These are phyloP conservation scores for Tricholoma hemisulphureum DNA, from an alignment of 768 basidiomycete genomes.

Conservation along the genomic window DNA sequence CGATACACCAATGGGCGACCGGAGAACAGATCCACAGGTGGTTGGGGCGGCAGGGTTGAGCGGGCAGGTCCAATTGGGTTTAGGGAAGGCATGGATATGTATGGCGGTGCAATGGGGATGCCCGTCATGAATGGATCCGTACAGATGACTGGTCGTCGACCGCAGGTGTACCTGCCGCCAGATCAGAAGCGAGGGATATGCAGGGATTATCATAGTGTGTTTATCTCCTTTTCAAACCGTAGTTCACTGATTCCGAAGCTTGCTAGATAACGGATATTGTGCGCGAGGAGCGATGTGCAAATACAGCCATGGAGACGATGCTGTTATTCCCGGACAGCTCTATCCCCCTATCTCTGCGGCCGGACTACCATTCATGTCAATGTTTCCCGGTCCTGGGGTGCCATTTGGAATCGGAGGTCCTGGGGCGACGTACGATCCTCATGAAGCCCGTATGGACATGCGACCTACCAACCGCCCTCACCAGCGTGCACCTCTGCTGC, in stretches of 20 bases:
- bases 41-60: conserved; percentile 42
- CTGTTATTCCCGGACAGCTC: conserved; percentile 69
- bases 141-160: conserved; percentile 46
- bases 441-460: conserved; percentile 81
- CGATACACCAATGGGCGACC: conserved; percentile 49
- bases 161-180: conserved; percentile 65
- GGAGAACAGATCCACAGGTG: conserved; percentile 35
- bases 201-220: conserved; percentile 90
- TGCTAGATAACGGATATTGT: conserved; percentile 85
- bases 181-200: conserved; percentile 79
- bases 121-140: conserved; percentile 33
- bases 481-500: conserved; percentile 56
- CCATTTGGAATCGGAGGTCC: conserved; percentile 51
- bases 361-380: conserved; percentile 65
- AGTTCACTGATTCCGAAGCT: conserved; percentile 7
- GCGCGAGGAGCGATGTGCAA: conserved; percentile 86
- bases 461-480: conserved; percentile 46
- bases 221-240: neutral
- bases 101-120: conserved; percentile 27
- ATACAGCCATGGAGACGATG: conserved; percentile 90
- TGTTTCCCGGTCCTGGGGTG: conserved; percentile 58
- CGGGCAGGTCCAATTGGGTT: conserved; percentile 33
- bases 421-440: conserved; percentile 67
- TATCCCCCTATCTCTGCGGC: conserved; percentile 42
- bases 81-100: conserved; percentile 33